Conservation (phyloP, 495 filamentous ascomycete species). For the Mytilinidion resinicola region DNA sequence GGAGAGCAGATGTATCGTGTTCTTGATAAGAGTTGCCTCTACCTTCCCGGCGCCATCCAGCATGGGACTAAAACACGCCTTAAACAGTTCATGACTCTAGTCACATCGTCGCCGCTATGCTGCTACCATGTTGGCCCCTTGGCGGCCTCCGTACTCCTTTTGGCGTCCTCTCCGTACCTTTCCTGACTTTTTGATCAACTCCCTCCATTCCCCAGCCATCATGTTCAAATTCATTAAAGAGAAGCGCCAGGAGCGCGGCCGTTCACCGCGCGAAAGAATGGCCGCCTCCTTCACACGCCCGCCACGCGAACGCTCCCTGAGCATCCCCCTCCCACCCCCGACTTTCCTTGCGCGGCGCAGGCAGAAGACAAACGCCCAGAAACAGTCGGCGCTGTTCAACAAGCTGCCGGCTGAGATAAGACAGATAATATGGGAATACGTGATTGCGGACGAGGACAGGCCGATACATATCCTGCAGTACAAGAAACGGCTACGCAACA, state of each 20-base stretch:
- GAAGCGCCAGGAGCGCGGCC: neutral
- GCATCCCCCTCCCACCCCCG: neutral
- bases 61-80: too few relatives aligned
- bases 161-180: too few relatives aligned
- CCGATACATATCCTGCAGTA: neutral
- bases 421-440: slow-evolving; percentile 1
- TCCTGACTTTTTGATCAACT: too few relatives aligned
- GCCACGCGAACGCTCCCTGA: neutral
- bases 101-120: too few relatives aligned
- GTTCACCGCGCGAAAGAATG: too few relatives aligned
- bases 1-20: too few relatives aligned
- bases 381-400: neutral
- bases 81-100: too few relatives aligned
- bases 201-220: too few relatives aligned
- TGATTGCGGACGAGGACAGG: neutral
- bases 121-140: too few relatives aligned
- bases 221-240: neutral
- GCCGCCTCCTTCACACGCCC: neutral
- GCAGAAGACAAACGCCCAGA: neutral
- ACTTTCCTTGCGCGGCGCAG: neutral
- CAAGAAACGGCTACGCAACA: neutral
- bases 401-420: neutral
- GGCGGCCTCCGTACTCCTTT: too few relatives aligned
- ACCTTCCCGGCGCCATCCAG: too few relatives aligned
- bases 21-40: too few relatives aligned